Evolutionary conservation across 164 flowering plant genomes (phyloP).

Genomic region (Liriodendron chinense): DNA sequence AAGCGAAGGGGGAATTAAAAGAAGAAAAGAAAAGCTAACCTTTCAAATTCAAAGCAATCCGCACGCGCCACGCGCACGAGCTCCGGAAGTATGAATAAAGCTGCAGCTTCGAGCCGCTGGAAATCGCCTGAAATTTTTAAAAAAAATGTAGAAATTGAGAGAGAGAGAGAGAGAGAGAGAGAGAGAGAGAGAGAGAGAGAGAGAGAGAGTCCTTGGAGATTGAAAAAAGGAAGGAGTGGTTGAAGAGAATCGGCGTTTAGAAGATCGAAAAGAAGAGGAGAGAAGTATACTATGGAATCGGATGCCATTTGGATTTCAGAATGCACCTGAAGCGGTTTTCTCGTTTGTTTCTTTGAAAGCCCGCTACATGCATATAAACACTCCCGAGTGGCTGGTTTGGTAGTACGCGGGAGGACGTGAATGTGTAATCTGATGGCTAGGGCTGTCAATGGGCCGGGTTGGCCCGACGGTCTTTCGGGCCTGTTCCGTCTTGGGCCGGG

Average conservation of each 20-base stretch:
- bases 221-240: too few relatives aligned
- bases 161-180: neutral
- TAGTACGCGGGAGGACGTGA: too few relatives aligned
- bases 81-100: constrained; percentile 20
- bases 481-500: too few relatives aligned
- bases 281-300: neutral
- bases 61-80: constrained; percentile 22
- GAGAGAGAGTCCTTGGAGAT: too few relatives aligned
- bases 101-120: constrained; percentile 8
- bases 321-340: neutral
- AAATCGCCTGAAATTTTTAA: neutral
- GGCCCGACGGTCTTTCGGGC: too few relatives aligned
- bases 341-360: neutral
- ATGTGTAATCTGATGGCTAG: too few relatives aligned
- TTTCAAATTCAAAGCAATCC: constrained; percentile 21
- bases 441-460: too few relatives aligned
- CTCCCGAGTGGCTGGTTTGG: too few relatives aligned
- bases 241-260: too few relatives aligned
- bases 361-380: too few relatives aligned
- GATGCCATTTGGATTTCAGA: neutral
- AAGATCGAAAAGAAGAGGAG: neutral
- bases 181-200: too few relatives aligned
- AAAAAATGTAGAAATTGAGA: neutral
- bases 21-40: constrained; percentile 3
- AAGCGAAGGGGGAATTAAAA: too few relatives aligned